These are phyloP conservation scores for Apiospora saccharicola DNA, from an alignment of 2,329 filamentous ascomycete species.

Conservation along the genomic window DNA sequence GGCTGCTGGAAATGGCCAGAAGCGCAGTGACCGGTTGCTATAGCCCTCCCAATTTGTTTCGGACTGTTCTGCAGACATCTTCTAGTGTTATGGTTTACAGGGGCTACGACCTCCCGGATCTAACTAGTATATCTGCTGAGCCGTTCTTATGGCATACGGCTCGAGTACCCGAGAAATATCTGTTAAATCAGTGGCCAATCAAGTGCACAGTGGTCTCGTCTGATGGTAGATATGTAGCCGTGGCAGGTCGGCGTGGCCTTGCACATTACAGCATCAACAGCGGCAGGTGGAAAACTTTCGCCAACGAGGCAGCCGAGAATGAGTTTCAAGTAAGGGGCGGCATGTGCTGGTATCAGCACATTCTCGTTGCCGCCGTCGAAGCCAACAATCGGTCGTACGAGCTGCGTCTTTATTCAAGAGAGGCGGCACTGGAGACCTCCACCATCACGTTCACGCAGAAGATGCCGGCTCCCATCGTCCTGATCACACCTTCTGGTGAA, in stretches of 20 bases:
- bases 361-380: constrained; percentile 93
- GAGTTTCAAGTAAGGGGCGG: constrained; percentile 92
- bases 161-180: constrained; percentile 83
- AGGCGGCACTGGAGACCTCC: constrained; percentile 76
- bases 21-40: constrained; percentile 94
- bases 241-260: constrained; percentile 91
- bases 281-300: constrained; percentile 94
- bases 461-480: constrained; percentile 85
- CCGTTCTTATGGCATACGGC: constrained; percentile 95
- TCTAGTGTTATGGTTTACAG: constrained; percentile 90
- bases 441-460: constrained; percentile 79
- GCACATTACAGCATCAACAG: constrained; percentile 96
- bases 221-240: constrained; percentile 91
- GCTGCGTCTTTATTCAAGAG: constrained; percentile 90
- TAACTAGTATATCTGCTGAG: constrained; percentile 91
- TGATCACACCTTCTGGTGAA: constrained; percentile 87
- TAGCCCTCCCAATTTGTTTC: constrained; percentile 87
- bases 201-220: constrained; percentile 85
- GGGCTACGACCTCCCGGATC: constrained; percentile 88
- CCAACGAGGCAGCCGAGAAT: constrained; percentile 80
- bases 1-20: constrained; percentile 89
- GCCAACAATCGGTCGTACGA: constrained; percentile 77
- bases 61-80: constrained; percentile 88
- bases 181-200: constrained; percentile 94
- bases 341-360: constrained; percentile 99